These are phyloP conservation scores for Acanthamoeba polyphaga DNA, from an alignment of 208 protist genomes.

Conservation along the genomic window DNA sequence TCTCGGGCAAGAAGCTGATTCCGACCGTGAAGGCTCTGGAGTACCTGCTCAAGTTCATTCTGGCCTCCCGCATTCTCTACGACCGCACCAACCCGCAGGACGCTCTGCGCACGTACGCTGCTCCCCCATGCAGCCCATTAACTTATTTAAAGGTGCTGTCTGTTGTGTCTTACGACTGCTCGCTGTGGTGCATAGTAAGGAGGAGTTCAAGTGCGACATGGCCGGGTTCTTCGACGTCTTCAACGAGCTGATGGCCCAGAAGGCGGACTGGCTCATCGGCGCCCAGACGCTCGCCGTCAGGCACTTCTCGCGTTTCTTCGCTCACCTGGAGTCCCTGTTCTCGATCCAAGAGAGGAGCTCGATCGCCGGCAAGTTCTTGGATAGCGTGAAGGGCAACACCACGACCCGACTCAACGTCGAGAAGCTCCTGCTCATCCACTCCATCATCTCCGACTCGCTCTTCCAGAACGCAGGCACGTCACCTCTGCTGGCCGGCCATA, in stretches of 20 bases:
- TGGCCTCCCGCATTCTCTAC: constrained; percentile 62
- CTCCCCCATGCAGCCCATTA: not conserved
- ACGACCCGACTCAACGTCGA: constrained; percentile 58
- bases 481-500: not conserved
- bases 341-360: constrained; percentile 72
- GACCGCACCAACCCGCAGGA: constrained; percentile 58
- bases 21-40: constrained; percentile 79
- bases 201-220: constrained; percentile 73
- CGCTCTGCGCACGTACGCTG: constrained; percentile 37
- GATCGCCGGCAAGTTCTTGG: constrained; percentile 78
- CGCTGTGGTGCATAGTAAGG: constrained; percentile 14
- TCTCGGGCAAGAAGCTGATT: constrained; percentile 66
- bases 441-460: constrained; percentile 44
- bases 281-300: constrained; percentile 79
- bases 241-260: constrained; percentile 74
- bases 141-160: not conserved
- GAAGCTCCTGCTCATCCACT: constrained; percentile 68
- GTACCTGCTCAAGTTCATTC: constrained; percentile 81
- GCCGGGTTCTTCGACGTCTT: constrained; percentile 51
- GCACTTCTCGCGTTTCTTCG: constrained; percentile 76
- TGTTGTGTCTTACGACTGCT: not conserved
- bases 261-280: constrained; percentile 77
- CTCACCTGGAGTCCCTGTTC: constrained; percentile 78
- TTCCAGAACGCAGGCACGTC: constrained; percentile 51
- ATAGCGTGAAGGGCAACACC: constrained; percentile 70